These are phyloP conservation scores for Scleromitrula shiraiana DNA, from an alignment of 2,329 filamentous ascomycete genomes.

Conservation along the genomic window DNA sequence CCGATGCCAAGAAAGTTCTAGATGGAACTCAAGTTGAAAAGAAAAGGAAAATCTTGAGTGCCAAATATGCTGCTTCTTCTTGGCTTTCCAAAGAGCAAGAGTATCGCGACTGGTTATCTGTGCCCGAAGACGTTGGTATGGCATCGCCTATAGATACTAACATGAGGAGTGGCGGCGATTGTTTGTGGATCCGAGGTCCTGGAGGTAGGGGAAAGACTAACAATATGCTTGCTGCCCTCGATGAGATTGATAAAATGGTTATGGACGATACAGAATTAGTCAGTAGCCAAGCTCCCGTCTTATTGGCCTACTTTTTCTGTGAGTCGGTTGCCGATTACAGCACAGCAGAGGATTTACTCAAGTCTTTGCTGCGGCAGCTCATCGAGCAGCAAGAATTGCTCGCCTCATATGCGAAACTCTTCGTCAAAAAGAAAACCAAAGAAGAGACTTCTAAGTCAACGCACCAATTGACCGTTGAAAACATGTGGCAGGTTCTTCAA, in stretches of 20 bases:
- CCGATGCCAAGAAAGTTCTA: too few species aligned
- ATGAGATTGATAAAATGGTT: slow-evolving; percentile 3
- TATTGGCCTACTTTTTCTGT: slow-evolving; percentile 8
- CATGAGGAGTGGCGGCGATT: too few species aligned
- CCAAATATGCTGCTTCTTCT: too few species aligned
- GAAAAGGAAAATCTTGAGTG: too few species aligned
- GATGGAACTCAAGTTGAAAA: too few species aligned
- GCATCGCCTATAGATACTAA: too few species aligned
- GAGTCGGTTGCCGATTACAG: slow-evolving; percentile 3
- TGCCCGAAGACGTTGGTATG: too few species aligned
- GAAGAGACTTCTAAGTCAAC: not conserved
- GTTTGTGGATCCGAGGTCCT: slow-evolving; percentile 4
- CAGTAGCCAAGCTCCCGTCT: not conserved
- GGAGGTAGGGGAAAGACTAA: slow-evolving; percentile 7
- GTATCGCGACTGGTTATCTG: too few species aligned
- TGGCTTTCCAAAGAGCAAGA: too few species aligned
- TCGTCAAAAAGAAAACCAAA: not conserved
- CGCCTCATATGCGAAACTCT: not conserved
- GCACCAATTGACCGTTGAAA: not conserved
- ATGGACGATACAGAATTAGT: not conserved
- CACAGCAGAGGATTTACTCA: slow-evolving; percentile 1
- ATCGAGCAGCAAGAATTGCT: not conserved
- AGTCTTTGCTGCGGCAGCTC: not conserved
- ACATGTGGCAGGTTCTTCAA: not conserved
- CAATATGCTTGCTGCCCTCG: slow-evolving; percentile 3